Percentiles rank a stretch among this genome's conserved stretches.
These are phyloP conservation scores for Emergomyces pasteurianus DNA, from an alignment of 2,329 filamentous ascomycete genomes.

Conservation along the genomic window DNA sequence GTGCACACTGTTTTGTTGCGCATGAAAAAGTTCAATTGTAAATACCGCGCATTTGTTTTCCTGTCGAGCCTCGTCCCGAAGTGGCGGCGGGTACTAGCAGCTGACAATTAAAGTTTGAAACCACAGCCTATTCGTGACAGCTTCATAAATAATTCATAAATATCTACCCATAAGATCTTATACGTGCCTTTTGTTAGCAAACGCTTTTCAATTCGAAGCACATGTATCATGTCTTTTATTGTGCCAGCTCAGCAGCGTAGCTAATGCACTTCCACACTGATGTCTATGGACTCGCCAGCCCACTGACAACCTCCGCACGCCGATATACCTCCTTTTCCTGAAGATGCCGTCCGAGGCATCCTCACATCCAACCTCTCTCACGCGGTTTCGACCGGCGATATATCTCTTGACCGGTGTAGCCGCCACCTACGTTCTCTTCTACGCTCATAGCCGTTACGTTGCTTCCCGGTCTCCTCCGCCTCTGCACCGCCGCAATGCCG, in stretches of 20 bases:
- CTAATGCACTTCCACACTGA: background rate
- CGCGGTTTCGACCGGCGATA: slow-evolving; percentile 30
- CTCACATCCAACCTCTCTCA: slow-evolving; percentile 20
- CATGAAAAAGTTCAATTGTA: background rate
- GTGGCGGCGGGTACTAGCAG: background rate
- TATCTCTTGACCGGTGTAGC: slow-evolving; percentile 32
- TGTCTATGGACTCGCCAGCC: background rate
- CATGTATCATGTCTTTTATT: background rate
- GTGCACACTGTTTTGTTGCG: background rate
- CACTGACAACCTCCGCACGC: background rate
- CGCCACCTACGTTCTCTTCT: slow-evolving; percentile 31
- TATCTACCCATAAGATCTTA: no score
- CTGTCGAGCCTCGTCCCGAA: background rate
- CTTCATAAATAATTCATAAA: background rate
- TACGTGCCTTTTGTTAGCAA: background rate
- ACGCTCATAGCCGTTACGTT: slow-evolving; percentile 25
- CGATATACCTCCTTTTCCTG: background rate
- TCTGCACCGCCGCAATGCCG: slow-evolving; percentile 29
- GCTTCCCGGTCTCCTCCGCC: slow-evolving; percentile 16
- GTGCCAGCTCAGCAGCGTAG: background rate
- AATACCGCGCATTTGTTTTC: background rate
- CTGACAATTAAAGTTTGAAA: background rate
- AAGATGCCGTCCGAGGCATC: slow-evolving; percentile 15
- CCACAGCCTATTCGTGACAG: background rate
- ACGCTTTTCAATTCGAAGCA: no score